These are phyloP conservation scores for Wickerhamiella occidentalis DNA, from an alignment of 805 yeast species.

Conservation along the genomic window DNA sequence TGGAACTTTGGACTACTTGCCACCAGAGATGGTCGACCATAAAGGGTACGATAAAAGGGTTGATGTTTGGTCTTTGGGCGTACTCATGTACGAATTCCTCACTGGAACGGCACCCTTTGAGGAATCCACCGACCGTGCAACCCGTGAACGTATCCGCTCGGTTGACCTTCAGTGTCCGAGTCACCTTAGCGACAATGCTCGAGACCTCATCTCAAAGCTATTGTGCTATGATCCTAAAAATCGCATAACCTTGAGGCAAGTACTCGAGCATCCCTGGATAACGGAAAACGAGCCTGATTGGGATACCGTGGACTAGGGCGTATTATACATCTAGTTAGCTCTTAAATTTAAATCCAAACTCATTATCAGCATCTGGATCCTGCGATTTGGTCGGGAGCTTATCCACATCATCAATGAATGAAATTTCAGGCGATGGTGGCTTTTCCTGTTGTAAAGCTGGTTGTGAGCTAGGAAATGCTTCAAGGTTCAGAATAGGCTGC, in stretches of 20 bases:
- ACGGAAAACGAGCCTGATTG: conserved; percentile 49
- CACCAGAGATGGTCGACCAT: conserved; percentile 90
- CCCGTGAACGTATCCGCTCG: conserved; percentile 66
- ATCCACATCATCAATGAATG: neutral
- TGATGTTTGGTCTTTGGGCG: conserved; percentile 90
- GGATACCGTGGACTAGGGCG: conserved; percentile 25
- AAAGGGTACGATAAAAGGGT: conserved; percentile 66
- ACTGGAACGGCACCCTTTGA: conserved; percentile 91
- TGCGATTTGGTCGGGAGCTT: neutral
- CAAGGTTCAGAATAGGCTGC: neutral
- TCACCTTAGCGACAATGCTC: conserved; percentile 59
- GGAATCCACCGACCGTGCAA: conserved; percentile 54
- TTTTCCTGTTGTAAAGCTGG: neutral
- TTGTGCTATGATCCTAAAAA: conserved; percentile 57
- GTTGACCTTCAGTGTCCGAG: conserved; percentile 68
- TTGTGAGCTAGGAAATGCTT: neutral
- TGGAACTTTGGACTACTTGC: conserved; percentile 87
- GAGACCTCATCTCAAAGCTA: conserved; percentile 52
- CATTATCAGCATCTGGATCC: conserved; percentile 9
- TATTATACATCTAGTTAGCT: neutral
- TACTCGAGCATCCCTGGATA: conserved; percentile 78
- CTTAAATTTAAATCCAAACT: conserved; percentile 20
- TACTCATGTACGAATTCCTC: conserved; percentile 70
- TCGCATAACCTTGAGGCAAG: conserved; percentile 49
- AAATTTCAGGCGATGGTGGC: neutral